These are phyloP conservation scores for Mrakia frigida DNA, from an alignment of 768 basidiomycete species.

Conservation along the genomic window DNA sequence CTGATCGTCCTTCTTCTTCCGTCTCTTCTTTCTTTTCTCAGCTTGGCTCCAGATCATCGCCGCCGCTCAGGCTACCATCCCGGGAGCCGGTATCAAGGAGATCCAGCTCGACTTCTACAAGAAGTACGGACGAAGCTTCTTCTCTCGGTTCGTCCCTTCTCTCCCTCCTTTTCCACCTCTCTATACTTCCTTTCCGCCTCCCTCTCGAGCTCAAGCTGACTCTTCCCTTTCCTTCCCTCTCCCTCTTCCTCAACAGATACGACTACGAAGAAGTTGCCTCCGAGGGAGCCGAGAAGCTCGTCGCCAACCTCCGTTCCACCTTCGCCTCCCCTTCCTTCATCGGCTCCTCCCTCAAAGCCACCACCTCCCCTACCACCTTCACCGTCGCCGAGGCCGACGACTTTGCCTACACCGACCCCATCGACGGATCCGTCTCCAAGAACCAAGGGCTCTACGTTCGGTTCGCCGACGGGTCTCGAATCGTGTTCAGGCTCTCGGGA, in stretches of 20 bases:
- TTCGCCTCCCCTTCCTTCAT: conserved; percentile 60
- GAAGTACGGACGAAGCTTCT: conserved; percentile 94
- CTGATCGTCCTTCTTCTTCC: not conserved
- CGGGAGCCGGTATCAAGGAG: conserved; percentile 84
- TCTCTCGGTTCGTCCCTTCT: conserved; percentile 56
- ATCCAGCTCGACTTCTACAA: conserved; percentile 80
- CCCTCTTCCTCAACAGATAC: conserved; percentile 53
- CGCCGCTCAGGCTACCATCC: conserved; percentile 76
- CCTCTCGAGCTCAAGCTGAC: not conserved
- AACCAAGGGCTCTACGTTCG: conserved; percentile 94
- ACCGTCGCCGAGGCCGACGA: conserved; percentile 70
- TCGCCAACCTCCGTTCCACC: conserved; percentile 66
- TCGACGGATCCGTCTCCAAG: conserved; percentile 83
- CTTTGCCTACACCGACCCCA: conserved; percentile 98
- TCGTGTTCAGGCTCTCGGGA: conserved; percentile 92
- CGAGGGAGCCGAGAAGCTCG: conserved; percentile 79
- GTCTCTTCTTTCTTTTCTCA: conserved; percentile 39
- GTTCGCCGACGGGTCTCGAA: conserved; percentile 85
- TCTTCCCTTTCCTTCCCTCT: not conserved
- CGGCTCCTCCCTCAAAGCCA: conserved; percentile 62
- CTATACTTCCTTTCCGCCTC: not conserved
- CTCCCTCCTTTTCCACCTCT: not conserved
- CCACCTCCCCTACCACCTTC: conserved; percentile 61
- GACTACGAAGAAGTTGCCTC: conserved; percentile 98
- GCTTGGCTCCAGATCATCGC: conserved; percentile 95